Conservation (phyloP, 2,329 filamentous ascomycete genomes). For the Cordyceps farinosa region DNA sequence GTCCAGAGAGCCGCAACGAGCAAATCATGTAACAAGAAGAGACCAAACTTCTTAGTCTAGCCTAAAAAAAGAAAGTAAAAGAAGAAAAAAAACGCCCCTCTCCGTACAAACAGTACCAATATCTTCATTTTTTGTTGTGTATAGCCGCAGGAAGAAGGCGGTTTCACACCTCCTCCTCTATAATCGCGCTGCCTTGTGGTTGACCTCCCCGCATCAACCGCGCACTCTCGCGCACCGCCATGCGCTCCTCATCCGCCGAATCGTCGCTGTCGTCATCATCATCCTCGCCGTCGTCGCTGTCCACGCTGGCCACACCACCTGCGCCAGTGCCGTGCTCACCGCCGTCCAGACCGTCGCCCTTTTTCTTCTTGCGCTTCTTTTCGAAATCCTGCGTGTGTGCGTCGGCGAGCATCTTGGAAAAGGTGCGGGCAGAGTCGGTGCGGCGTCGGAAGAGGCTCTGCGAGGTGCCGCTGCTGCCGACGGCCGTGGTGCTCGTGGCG, state of each 20-base stretch:
- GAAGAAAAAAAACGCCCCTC: not conserved
- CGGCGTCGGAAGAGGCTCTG: conserved; percentile 30
- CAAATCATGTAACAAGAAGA: not conserved
- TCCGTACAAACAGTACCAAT: no score
- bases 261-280: conserved; percentile 35
- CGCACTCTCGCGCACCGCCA: conserved; percentile 5
- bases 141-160: not conserved
- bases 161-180: conserved; percentile 8
- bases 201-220: not conserved
- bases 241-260: conserved; percentile 24
- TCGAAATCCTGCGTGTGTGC: conserved; percentile 93
- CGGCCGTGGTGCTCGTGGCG: conserved; percentile 22
- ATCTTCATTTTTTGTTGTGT: no score
- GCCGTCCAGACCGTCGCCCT: not conserved
- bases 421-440: conserved; percentile 34
- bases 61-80: not conserved
- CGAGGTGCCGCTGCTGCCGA: conserved; percentile 20
- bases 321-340: not conserved
- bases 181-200: not conserved
- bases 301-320: conserved; percentile 20
- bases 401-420: conserved; percentile 67
- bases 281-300: conserved; percentile 31
- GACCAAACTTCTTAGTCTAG: not conserved
- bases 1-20: not conserved
- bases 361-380: conserved; percentile 55